Base-by-base conservation (phyloP, 768 basidiomycete genomes). In the Mycena vulgaris region DNA sequence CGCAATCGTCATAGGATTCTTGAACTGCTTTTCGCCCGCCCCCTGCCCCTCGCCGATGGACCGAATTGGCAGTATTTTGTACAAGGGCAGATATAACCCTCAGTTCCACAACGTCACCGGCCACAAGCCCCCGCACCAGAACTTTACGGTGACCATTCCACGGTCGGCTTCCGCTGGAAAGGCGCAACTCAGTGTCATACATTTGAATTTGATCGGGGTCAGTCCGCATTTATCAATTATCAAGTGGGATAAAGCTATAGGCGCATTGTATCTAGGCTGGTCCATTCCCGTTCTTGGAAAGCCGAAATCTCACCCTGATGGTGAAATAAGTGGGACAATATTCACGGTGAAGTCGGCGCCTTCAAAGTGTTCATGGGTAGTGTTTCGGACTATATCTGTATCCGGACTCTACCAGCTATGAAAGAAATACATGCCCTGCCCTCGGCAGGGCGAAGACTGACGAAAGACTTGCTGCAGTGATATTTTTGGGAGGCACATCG, bases 1-100 rank as follows among this genome's bases (percentile, higher is more conserved):
- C 33, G 79, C 76, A 3, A 69, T 83, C 53, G 80, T 78, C 25
- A 82, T 84, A 57, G 78, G 75, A 7, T 51, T 81, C 42, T 51
- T 67, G 40, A 63, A 72, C 21, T 82, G 82, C 72, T 49, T 68
- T 2, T 60, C 56, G 1, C n/a, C n/a, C n/a, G 23, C 45, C 37
- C 56, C 64, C 16, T 78, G 78, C 69, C 42, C 55, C 4, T 69
- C 75, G 5, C 68, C 73, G 11, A 53, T 72, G 25, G 55, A 77
- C 27, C 42, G 55, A 10, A 69, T 83, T 37, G 82, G 81, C 37
- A 67, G 21, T 28, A 66, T 80, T 55, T 68, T 83, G n/a, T 81
- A 80, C 72, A 57, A 53, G 7, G 81, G 80, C 9, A 66, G 70
- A 0, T 82, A 66, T 71, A 60, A 72, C 35, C 42, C n/a, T 1